phyloP scores from a whole-genome alignment of 2,329 filamentous ascomycete genomes.

The Emmonsiellopsis sp. region DNA sequence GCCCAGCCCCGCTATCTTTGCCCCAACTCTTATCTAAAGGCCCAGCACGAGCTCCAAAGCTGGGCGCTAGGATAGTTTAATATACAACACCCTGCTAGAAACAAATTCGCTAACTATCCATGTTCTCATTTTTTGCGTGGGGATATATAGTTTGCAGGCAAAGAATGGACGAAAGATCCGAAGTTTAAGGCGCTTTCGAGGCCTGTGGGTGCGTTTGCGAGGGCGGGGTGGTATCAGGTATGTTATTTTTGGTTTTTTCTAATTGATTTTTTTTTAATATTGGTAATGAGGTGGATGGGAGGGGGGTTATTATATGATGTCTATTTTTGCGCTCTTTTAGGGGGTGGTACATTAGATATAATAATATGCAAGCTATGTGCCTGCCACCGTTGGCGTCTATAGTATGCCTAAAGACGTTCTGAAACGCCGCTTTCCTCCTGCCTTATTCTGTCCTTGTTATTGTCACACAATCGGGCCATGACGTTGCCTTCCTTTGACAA shows the following conservation, averaged over 20 bases:
- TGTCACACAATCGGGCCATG: too few species aligned
- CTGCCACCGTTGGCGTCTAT: too few species aligned
- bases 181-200: constrained; percentile 14
- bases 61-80: too few species aligned
- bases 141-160: constrained; percentile 12
- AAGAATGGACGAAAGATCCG: constrained; percentile 17
- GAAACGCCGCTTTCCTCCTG: too few species aligned
- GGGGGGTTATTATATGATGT: neutral
- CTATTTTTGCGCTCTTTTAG: too few species aligned
- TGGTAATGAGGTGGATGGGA: neutral
- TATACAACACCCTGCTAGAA: neutral
- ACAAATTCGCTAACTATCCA: neutral
- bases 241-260: constrained; percentile 1
- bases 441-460: too few species aligned
- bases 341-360: too few species aligned
- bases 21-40: neutral
- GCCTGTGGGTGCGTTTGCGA: constrained; percentile 9
- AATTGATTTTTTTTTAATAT: neutral
- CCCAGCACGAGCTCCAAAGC: too few species aligned
- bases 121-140: neutral
- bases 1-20: neutral
- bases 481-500: too few species aligned
- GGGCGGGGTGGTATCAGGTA: constrained; percentile 21
- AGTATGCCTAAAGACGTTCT: too few species aligned
- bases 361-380: too few species aligned